Conservation (phyloP, 345 rosid species). For the Melaleuca quinquenervia region DNA sequence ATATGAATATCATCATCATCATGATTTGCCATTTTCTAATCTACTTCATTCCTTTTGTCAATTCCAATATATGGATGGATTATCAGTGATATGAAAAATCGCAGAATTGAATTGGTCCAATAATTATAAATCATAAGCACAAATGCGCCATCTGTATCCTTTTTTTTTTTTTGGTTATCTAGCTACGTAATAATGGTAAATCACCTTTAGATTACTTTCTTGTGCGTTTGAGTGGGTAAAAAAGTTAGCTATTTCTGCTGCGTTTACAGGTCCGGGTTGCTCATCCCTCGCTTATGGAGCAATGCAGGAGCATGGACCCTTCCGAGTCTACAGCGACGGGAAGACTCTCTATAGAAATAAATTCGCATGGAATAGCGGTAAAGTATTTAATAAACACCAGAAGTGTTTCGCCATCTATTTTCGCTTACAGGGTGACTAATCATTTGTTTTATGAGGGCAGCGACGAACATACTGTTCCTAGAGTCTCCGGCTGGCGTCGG, state of each 20-base stretch:
- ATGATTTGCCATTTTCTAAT: not conserved
- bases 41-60: not conserved
- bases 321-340: conserved; percentile 27
- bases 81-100: no score
- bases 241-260: not conserved
- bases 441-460: conserved; percentile 8
- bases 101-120: no score
- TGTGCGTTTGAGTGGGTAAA: not conserved
- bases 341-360: conserved; percentile 20
- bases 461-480: conserved; percentile 63
- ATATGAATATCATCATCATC: not conserved
- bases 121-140: no score
- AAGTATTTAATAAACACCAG: not conserved
- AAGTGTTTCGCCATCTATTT: not conserved
- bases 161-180: not conserved
- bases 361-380: conserved; percentile 12
- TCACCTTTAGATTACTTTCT: not conserved
- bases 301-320: conserved; percentile 35
- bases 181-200: not conserved
- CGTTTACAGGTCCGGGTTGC: conserved; percentile 31
- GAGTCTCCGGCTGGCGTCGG: conserved; percentile 96
- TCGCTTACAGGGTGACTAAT: not conserved
- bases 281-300: conserved; percentile 39
- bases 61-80: not conserved
- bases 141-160: not conserved